Evolutionary conservation across 208 protist species (phyloP), one percentile per base, ranked within the genome.

Genomic region (Kentomonas sorsogonicus): DNA sequence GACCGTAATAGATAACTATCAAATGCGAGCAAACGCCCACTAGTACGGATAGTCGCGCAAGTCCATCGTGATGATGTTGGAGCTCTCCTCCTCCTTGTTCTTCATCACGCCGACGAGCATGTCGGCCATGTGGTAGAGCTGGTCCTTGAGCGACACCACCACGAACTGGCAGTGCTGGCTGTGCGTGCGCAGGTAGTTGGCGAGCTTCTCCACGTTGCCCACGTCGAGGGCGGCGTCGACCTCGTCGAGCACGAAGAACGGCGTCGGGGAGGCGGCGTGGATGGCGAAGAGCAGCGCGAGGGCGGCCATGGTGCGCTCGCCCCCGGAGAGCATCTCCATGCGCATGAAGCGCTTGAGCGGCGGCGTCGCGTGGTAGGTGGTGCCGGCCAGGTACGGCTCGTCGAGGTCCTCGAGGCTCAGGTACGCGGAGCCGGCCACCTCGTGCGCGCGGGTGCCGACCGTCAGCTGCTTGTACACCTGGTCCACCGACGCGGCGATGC

Each of bases 241-340:
- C 74, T 99, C 98, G 63, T 99, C 98, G 22, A 99, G 69, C 40
- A 99, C 88, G 74, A 99, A 98, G 71, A 99, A 99, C 11, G 98
- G 98, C 23, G 97, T 86, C 13, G 98, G 97, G n/a, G 73, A 80
- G 3, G 91, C 89, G 4, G 79, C 86, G 67, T 99, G 95, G 46
- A 99, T 95, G 33, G 98, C 86, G 78, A 99, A 99, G 6, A 99
- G 69, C 6, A 99, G 79, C 27, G 98, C 98, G 30, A 99, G 77
- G 0, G 97, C 98, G 1, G 97, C 97, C 67, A 99, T 94, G 5
- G 98, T 99, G 53, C 98, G 96, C 77, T 99, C 98, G 11, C 98
- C 98, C 56, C 98, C 98, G 26, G 93, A 98, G 10, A 99, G 84
- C 61, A 97, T 78, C 47, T 98, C 96, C 85, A 99, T 99, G 23